Evolutionary conservation across 805 yeast species (phyloP).

Genomic region (Komagataella phaffii): DNA sequence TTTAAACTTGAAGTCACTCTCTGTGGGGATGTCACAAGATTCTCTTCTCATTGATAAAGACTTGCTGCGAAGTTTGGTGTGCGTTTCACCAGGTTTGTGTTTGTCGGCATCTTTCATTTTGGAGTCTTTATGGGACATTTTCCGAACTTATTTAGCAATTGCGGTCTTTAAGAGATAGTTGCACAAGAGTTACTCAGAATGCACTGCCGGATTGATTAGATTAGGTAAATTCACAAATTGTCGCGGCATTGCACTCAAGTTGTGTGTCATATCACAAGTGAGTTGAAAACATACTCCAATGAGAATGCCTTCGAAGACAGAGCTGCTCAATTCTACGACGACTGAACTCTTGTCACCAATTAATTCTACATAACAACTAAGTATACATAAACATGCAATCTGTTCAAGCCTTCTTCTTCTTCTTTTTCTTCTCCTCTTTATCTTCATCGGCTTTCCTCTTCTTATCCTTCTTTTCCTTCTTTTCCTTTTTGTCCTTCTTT

Average conservation of each 20-base stretch:
- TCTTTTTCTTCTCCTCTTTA: constrained; percentile 21
- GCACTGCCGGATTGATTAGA: not conserved
- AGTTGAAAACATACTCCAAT: not conserved
- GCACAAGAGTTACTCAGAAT: not conserved
- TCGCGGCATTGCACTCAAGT: not conserved
- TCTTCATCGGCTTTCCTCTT: constrained; percentile 21
- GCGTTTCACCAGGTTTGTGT: not conserved
- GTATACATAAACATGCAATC: constrained; percentile 1
- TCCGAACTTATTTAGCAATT: not conserved
- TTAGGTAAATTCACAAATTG: not conserved
- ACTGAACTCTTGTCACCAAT: not conserved
- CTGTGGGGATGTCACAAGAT: not conserved
- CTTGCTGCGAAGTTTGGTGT: not conserved
- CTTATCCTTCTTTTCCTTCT: constrained; percentile 28
- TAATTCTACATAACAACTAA: not conserved
- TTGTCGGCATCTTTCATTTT: not conserved
- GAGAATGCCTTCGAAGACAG: not conserved
- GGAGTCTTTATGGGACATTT: not conserved
- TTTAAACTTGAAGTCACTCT: not conserved
- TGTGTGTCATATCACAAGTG: not conserved
- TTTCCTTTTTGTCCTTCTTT: constrained; percentile 39
- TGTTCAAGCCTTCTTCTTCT: constrained; percentile 20
- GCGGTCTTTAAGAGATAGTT: not conserved
- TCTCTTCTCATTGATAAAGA: not conserved
- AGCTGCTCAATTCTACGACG: not conserved